A percentile compares a stretch with the other conserved stretches of the same genome.
These are phyloP conservation scores for Pseudogymnoascus pannorum DNA, from an alignment of 2,329 filamentous ascomycete genomes.

Conservation along the genomic window DNA sequence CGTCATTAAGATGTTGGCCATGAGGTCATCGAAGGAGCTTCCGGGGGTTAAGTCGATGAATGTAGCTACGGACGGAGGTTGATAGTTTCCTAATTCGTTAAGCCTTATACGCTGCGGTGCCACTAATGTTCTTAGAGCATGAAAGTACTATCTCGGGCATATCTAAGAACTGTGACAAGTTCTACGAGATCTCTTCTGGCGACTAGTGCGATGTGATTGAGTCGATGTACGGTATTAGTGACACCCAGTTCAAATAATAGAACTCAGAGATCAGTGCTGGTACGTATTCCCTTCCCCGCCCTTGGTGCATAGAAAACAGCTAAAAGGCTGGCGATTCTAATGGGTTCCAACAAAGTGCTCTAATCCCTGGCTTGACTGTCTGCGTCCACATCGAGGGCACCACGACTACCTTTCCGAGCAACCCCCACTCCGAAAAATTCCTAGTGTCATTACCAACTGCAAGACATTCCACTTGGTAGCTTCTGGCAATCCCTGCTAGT, in stretches of 20 bases:
- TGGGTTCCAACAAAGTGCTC: background rate
- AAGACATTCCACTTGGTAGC: too few species aligned
- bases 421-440: too few species aligned
- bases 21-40: too few species aligned
- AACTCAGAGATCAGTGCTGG: constrained; percentile 1
- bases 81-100: too few species aligned
- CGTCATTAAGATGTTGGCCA: too few species aligned
- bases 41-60: background rate
- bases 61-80: too few species aligned
- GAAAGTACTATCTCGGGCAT: too few species aligned
- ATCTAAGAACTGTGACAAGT: background rate
- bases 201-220: background rate
- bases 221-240: background rate
- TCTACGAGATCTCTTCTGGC: background rate
- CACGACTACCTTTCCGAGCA: background rate
- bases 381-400: constrained; percentile 16
- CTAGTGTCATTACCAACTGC: too few species aligned
- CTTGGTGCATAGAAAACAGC: background rate
- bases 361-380: constrained; percentile 21
- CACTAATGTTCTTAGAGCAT: too few species aligned
- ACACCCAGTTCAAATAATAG: background rate
- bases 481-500: too few species aligned
- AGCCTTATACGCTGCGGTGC: too few species aligned
- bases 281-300: background rate
- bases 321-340: background rate